phyloP scores from a whole-genome alignment of 768 basidiomycete species.

The Trametes cinnabarina region DNA sequence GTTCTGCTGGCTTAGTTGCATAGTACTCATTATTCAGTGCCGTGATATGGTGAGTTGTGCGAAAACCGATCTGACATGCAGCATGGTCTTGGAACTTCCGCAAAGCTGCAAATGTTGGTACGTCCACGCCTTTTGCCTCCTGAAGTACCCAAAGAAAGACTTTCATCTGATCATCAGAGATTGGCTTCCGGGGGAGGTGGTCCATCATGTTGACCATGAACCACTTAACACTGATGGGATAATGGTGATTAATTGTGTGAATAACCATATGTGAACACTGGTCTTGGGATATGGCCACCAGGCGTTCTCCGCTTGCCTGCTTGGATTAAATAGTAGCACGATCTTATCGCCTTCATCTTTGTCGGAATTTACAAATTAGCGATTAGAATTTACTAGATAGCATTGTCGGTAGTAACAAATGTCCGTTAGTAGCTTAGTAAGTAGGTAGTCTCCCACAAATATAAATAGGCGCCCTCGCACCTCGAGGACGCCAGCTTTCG shows the following conservation, averaged over 20 bases:
- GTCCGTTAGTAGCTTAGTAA: too few species aligned
- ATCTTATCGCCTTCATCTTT: neutral
- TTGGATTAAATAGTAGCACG: neutral
- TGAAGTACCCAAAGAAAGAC: neutral
- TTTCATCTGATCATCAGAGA: conserved; percentile 3
- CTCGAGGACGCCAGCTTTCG: too few species aligned
- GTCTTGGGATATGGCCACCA: neutral
- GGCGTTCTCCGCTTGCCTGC: neutral
- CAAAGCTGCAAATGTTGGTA: neutral
- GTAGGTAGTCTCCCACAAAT: too few species aligned
- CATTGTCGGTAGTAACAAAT: too few species aligned
- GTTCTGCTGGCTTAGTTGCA: neutral
- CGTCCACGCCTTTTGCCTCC: neutral
- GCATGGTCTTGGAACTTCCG: neutral
- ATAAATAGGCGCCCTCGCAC: too few species aligned
- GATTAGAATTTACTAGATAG: too few species aligned
- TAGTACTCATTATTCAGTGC: neutral
- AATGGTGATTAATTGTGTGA: neutral
- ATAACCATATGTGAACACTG: too few species aligned
- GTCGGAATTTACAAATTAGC: too few species aligned
- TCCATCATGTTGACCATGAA: neutral
- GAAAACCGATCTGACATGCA: neutral
- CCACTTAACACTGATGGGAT: neutral
- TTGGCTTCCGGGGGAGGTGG: neutral
- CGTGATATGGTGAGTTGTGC: neutral